Evolutionary conservation across 345 rosid species (phyloP).

Genomic region (Durio zibethinus): DNA sequence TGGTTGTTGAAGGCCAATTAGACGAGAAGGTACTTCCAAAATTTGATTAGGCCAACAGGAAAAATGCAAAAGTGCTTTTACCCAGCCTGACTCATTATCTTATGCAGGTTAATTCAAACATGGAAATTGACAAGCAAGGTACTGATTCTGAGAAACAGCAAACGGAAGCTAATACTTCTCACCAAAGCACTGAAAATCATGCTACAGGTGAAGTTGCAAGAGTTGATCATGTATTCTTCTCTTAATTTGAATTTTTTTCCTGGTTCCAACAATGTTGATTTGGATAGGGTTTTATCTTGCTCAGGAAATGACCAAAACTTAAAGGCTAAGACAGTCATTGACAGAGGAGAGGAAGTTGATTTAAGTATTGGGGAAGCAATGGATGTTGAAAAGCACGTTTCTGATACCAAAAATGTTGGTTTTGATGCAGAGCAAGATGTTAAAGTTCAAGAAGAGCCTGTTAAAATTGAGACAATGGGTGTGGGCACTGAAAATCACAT

Average conservation of each 20-base stretch:
- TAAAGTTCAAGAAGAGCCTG: conserved; percentile 13
- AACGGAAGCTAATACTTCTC: conserved; percentile 16
- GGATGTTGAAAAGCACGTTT: conserved; percentile 14
- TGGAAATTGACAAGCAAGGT: conserved; percentile 33
- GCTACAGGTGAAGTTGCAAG: conserved; percentile 34
- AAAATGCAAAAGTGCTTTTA: conserved; percentile 20
- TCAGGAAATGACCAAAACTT: conserved; percentile 35
- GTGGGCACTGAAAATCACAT: conserved; percentile 6
- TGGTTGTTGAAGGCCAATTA: conserved; percentile 20
- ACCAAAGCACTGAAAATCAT: neutral
- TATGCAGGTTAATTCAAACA: conserved; percentile 28
- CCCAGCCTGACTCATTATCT: conserved; percentile 7
- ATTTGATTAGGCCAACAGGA: conserved; percentile 19
- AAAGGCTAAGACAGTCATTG: conserved; percentile 21
- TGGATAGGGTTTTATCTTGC: conserved; percentile 35
- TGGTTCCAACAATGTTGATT: conserved; percentile 37
- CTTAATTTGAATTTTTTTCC: conserved; percentile 32
- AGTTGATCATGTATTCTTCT: conserved; percentile 20
- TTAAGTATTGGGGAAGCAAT: conserved; percentile 13
- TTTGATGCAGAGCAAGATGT: conserved; percentile 16
- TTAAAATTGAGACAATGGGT: neutral
- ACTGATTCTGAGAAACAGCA: conserved; percentile 19
- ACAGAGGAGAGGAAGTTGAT: conserved; percentile 15
- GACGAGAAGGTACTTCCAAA: conserved; percentile 19
- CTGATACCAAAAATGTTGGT: conserved; percentile 15